Conservation (phyloP, 192 early-diverging fungal genomes). For the Geranomyces variabilis region DNA sequence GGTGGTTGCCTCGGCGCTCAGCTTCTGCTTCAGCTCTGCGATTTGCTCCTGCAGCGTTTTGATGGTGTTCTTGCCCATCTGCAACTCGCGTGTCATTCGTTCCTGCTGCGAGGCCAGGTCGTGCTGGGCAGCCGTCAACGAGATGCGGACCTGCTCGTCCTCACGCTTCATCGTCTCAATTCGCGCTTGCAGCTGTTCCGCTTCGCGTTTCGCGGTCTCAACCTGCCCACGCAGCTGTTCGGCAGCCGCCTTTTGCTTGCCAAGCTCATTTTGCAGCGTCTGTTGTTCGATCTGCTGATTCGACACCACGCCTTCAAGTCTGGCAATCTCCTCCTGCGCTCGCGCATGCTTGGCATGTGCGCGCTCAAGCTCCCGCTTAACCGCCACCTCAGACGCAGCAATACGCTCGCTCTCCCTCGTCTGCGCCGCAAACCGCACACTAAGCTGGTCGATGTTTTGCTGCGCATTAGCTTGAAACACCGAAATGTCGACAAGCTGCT, state of each 20-base stretch:
- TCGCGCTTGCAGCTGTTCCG: background rate
- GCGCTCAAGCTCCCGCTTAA: constrained; percentile 43
- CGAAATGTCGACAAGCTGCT: constrained; percentile 46
- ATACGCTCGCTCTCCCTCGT: constrained; percentile 44
- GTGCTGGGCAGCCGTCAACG: constrained; percentile 28
- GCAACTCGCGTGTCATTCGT: constrained; percentile 25
- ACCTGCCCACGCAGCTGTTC: constrained; percentile 20
- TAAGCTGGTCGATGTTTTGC: constrained; percentile 42
- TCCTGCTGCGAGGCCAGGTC: constrained; percentile 14
- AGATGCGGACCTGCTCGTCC: background rate
- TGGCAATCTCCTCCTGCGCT: constrained; percentile 31
- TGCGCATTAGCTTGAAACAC: constrained; percentile 31
- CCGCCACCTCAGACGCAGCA: constrained; percentile 38
- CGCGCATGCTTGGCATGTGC: background rate
- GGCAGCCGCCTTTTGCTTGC: constrained; percentile 12
- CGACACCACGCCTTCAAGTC: constrained; percentile 26
- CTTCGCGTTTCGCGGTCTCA: background rate
- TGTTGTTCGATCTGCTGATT: constrained; percentile 29
- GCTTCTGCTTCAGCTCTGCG: constrained; percentile 35
- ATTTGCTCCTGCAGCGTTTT: constrained; percentile 35
- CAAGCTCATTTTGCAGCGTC: constrained; percentile 36
- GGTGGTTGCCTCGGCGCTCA: constrained; percentile 37
- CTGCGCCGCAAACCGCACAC: constrained; percentile 19
- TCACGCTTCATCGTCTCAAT: background rate
- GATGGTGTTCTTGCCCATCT: constrained; percentile 26